These are phyloP conservation scores for Aspergillus sclerotiicarbonarius DNA, from an alignment of 495 filamentous ascomycete genomes.

Conservation along the genomic window DNA sequence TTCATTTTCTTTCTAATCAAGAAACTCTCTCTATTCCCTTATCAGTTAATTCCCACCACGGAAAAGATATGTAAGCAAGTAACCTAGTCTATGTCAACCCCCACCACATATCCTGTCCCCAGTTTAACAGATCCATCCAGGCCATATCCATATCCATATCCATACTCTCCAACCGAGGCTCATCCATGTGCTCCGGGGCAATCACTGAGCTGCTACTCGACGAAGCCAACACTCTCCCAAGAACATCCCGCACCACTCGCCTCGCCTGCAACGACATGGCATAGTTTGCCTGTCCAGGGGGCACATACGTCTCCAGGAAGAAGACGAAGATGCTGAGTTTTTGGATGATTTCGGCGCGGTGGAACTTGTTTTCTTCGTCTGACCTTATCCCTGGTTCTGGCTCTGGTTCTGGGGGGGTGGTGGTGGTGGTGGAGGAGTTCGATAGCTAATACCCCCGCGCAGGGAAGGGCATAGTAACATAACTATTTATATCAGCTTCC, in stretches of 20 bases:
- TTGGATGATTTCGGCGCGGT: background rate
- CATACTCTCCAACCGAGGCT: too few species aligned
- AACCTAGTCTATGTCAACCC: too few species aligned
- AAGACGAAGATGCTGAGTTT: background rate
- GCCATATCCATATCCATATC: too few species aligned
- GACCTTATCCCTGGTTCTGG: too few species aligned
- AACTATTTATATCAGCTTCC: background rate
- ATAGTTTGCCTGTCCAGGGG: background rate
- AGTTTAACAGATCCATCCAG: too few species aligned
- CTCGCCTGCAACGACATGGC: background rate
- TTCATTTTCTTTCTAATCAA: too few species aligned
- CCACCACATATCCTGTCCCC: too few species aligned
- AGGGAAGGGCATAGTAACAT: background rate
- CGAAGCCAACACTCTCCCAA: background rate
- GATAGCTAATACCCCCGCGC: background rate
- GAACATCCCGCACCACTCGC: background rate
- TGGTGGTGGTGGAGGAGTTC: background rate
- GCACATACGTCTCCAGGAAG: background rate
- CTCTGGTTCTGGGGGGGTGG: background rate
- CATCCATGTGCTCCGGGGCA: too few species aligned
- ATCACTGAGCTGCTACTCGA: too few species aligned
- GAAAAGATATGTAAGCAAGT: too few species aligned
- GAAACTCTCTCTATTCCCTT: too few species aligned
- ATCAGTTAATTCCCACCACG: too few species aligned
- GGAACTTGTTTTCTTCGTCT: background rate